Base-by-base conservation (phyloP, 2,329 filamentous ascomycete species). In the Diplodia sapinea region DNA sequence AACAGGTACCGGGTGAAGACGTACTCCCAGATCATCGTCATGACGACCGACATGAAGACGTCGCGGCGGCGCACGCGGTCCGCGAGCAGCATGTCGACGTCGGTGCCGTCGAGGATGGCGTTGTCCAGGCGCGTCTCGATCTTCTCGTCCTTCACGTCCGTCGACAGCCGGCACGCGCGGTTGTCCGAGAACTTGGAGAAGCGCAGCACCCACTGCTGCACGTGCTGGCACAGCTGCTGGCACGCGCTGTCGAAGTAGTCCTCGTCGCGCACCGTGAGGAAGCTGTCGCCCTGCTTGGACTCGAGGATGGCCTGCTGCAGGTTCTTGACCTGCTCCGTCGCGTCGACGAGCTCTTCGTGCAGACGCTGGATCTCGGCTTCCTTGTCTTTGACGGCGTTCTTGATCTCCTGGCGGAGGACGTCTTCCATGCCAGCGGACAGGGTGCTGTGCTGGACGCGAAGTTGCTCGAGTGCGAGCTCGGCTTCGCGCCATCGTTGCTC, bases 11-110 rank as follows among this genome's bases (percentile, higher is more conserved):
- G 89, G 9, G 94, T 97, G 77, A 99, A 99, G 77, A 99, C 90
- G 76, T 96, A 97, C 79, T 99, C 95, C 94, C 94, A 99, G 63
- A 99, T 89, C 93, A 99, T 97, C 70, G 91, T 95, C 94, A 98
- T 98, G 67, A 94, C 92, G 79, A 99, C 93, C 47, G 93, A 95
- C 93, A 98, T 97, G 85, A 99, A 97, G 68, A 98, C 89, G 78
- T 98, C 94, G 69, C 94, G 89, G 69, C 95, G 90, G 74, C 87
- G 89, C 66, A 97, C 91, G 49, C 96, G 91, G 78, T 99, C 94
- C 71, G 87, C 87, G 59, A 99, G 89, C 75, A 96, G 95, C 68
- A 85, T 83, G 79, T 98, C 93, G 70, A 97, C 93, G 76, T 98
- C 94, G 55, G 93, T 93, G 70, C 94, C 95, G 80, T 99, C 96